These are phyloP conservation scores for Akanthomyces lecanii DNA, from an alignment of 2,329 filamentous ascomycete genomes.

Conservation along the genomic window DNA sequence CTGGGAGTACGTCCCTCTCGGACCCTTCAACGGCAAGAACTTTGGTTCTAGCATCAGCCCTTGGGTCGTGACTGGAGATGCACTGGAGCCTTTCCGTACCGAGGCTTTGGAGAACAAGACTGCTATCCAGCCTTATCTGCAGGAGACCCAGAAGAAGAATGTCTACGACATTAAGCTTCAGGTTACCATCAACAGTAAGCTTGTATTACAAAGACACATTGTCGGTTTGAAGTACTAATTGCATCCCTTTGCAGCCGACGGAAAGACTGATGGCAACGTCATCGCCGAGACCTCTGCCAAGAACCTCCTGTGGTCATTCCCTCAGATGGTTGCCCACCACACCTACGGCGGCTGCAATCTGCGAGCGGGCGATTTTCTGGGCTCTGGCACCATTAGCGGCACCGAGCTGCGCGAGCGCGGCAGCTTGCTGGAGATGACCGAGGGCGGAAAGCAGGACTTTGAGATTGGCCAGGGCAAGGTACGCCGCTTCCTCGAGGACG, in stretches of 20 bases:
- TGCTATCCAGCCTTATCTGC: constrained; percentile 42
- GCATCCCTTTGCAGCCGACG: constrained; percentile 9
- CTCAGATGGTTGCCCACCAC: constrained; percentile 75
- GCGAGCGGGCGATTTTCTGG: constrained; percentile 65
- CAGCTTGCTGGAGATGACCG: constrained; percentile 43
- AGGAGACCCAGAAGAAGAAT: constrained; percentile 45
- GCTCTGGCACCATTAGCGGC: constrained; percentile 44
- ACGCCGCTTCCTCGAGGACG: constrained; percentile 43
- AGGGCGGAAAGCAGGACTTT: constrained; percentile 41
- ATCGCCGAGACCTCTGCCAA: constrained; percentile 20
- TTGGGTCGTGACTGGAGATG: constrained; percentile 60
- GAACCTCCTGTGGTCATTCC: constrained; percentile 65
- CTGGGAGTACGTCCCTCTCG: constrained; percentile 58
- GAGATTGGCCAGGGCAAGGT: constrained; percentile 37
- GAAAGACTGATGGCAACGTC: constrained; percentile 7
- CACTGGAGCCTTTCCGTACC: constrained; percentile 37
- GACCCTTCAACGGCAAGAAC: constrained; percentile 60
- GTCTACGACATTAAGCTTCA: constrained; percentile 36
- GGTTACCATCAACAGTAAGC: constrained; percentile 37
- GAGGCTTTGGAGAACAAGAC: constrained; percentile 30
- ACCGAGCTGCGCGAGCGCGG: constrained; percentile 35
- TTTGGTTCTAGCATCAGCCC: constrained; percentile 57
- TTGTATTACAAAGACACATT: not conserved
- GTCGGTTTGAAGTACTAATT: not conserved
- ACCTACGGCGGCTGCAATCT: constrained; percentile 67